phyloP scores from a whole-genome alignment of 331 rosid genomes.

The Telfairia occidentalis region DNA sequence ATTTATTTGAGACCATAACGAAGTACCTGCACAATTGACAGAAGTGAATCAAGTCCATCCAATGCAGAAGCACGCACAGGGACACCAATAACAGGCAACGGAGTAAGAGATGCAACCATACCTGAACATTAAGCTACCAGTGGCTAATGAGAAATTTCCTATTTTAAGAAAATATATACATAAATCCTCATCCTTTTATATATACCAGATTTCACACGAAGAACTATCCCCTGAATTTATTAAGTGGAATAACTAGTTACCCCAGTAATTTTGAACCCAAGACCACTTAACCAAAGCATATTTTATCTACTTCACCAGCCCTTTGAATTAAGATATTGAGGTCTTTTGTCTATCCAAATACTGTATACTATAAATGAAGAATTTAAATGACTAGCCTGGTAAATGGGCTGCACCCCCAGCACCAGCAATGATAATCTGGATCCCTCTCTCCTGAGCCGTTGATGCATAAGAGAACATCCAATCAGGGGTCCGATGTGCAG shows the following conservation, averaged over 20 bases:
- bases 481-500: conserved; percentile 89
- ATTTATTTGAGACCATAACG: background rate
- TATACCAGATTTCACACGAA: background rate
- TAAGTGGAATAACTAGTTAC: background rate
- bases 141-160: background rate
- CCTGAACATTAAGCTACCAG: conserved; percentile 29
- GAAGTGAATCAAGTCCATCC: conserved; percentile 78
- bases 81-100: conserved; percentile 76
- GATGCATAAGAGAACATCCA: conserved; percentile 66
- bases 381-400: conserved; percentile 44
- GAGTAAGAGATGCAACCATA: conserved; percentile 87
- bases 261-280: background rate
- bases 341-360: background rate
- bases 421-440: conserved; percentile 80
- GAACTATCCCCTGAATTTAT: conserved; percentile 2
- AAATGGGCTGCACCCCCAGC: conserved; percentile 97
- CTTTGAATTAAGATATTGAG: background rate
- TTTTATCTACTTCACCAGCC: background rate
- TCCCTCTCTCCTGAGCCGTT: conserved; percentile 56
- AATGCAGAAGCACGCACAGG: conserved; percentile 87
- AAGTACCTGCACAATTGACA: conserved; percentile 82
- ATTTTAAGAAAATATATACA: too few species aligned
- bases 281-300: background rate
- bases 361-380: background rate
- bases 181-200: background rate